These are phyloP conservation scores for Saururus chinensis DNA, from an alignment of 164 flowering plant genomes.

Conservation along the genomic window DNA sequence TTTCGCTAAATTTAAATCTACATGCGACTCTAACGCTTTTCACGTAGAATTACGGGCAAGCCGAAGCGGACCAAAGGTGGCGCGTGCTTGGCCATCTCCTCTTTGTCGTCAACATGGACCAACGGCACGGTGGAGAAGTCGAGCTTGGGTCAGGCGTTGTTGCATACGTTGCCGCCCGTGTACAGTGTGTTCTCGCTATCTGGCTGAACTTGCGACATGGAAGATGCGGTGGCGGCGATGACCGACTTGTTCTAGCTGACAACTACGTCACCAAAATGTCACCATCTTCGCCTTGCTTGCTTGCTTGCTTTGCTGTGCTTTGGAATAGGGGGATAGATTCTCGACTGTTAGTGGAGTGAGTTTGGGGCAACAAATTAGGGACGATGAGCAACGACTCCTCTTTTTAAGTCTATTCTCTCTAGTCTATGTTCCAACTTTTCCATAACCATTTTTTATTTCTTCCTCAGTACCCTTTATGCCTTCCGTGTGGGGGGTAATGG, in stretches of 20 bases:
- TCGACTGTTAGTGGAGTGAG: too few relatives aligned
- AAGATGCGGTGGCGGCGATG: conserved; percentile 26
- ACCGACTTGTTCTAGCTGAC: conserved; percentile 25
- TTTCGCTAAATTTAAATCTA: too few relatives aligned
- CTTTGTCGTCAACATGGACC: neutral
- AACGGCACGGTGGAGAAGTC: neutral
- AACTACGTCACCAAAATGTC: too few relatives aligned
- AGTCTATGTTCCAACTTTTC: neutral
- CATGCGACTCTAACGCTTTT: too few relatives aligned
- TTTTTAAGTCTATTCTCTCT: neutral
- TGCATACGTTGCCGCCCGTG: conserved; percentile 5
- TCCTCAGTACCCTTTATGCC: too few relatives aligned
- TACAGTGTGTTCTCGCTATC: conserved; percentile 30
- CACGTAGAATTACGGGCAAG: neutral
- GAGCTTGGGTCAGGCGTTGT: neutral
- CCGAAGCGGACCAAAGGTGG: conserved; percentile 10
- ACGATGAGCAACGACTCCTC: too few relatives aligned
- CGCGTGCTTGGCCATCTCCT: neutral
- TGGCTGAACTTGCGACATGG: conserved; percentile 42
- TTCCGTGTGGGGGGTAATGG: conserved; percentile 17
- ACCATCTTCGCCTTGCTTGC: neutral
- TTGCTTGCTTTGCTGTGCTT: too few relatives aligned
- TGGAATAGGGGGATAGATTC: too few relatives aligned
- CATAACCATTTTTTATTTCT: neutral
- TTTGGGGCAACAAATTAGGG: too few relatives aligned